These are phyloP conservation scores for Pichia sp. DNA, from an alignment of 1,139 yeast genomes.

Conservation along the genomic window DNA sequence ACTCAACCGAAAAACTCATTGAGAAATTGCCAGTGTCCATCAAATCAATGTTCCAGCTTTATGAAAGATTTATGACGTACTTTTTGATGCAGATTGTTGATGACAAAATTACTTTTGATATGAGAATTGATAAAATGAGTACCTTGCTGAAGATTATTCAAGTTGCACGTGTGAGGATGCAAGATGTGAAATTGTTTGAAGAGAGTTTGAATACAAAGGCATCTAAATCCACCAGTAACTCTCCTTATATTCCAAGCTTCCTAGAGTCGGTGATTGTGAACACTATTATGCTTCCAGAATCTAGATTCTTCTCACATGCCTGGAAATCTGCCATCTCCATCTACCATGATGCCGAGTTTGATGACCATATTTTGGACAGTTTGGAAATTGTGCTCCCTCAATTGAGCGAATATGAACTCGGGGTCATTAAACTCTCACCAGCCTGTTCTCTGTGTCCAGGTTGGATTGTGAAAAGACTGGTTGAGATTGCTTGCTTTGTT, in stretches of 20 bases:
- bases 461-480: slow-evolving; percentile 54
- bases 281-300: slow-evolving; percentile 75
- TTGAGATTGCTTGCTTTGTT: slow-evolving; percentile 60
- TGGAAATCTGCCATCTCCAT: slow-evolving; percentile 55
- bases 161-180: slow-evolving; percentile 64
- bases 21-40: slow-evolving; percentile 65
- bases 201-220: slow-evolving; percentile 22
- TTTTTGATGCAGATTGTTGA: slow-evolving; percentile 64
- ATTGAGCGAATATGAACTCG: slow-evolving; percentile 5
- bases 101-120: slow-evolving; percentile 43
- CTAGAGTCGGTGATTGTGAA: slow-evolving; percentile 74
- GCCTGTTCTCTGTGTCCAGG: slow-evolving; percentile 79
- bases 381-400: slow-evolving; percentile 14
- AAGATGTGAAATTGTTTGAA: slow-evolving; percentile 46
- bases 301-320: slow-evolving; percentile 55
- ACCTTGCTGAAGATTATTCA: slow-evolving; percentile 62
- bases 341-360: slow-evolving; percentile 1
- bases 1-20: slow-evolving; percentile 36
- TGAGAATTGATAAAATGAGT: slow-evolving; percentile 65
- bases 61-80: slow-evolving; percentile 59
- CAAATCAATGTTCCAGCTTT: slow-evolving; percentile 58
- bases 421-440: slow-evolving; percentile 3
- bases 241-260: slow-evolving; percentile 72
- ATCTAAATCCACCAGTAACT: no score
- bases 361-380: slow-evolving; percentile 10